Conservation (phyloP, 140 eudicot genomes). For the Cichorium intybus region DNA sequence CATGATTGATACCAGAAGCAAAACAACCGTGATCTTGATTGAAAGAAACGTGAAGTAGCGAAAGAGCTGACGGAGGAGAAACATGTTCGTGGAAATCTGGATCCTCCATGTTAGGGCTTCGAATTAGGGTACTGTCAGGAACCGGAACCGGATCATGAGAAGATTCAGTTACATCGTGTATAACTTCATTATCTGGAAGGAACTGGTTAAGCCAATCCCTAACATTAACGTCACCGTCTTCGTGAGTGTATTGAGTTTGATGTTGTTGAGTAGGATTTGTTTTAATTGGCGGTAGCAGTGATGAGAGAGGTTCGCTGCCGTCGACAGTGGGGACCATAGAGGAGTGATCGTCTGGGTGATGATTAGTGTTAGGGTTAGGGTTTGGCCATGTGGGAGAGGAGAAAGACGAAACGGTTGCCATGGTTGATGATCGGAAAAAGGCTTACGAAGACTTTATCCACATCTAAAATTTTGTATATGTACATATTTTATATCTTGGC, state of each 20-base stretch:
- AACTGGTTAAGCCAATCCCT: slow-evolving; percentile 29
- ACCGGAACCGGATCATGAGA: background rate
- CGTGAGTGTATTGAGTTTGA: slow-evolving; percentile 20
- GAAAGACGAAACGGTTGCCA: slow-evolving; percentile 56
- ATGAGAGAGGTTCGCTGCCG: slow-evolving; percentile 19
- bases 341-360: slow-evolving; percentile 16
- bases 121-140: slow-evolving; percentile 1
- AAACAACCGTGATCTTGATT: slow-evolving; percentile 90
- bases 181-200: slow-evolving; percentile 15
- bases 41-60: slow-evolving; percentile 66
- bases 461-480: slow-evolving; percentile 5
- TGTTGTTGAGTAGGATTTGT: slow-evolving; percentile 27
- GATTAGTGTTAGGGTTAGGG: slow-evolving; percentile 43
- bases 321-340: background rate
- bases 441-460: slow-evolving; percentile 23
- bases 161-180: background rate
- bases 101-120: background rate
- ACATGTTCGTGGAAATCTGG: slow-evolving; percentile 18
- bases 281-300: slow-evolving; percentile 30
- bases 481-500: background rate
- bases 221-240: slow-evolving; percentile 14
- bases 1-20: slow-evolving; percentile 70
- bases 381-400: slow-evolving; percentile 52
- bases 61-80: slow-evolving; percentile 16
- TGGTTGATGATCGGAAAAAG: slow-evolving; percentile 23